A percentile compares a stretch with the other conserved stretches of the same genome.
Conservation (phyloP, 176 grass and related monocot genomes). For the Echinochloa phyllopogon region DNA sequence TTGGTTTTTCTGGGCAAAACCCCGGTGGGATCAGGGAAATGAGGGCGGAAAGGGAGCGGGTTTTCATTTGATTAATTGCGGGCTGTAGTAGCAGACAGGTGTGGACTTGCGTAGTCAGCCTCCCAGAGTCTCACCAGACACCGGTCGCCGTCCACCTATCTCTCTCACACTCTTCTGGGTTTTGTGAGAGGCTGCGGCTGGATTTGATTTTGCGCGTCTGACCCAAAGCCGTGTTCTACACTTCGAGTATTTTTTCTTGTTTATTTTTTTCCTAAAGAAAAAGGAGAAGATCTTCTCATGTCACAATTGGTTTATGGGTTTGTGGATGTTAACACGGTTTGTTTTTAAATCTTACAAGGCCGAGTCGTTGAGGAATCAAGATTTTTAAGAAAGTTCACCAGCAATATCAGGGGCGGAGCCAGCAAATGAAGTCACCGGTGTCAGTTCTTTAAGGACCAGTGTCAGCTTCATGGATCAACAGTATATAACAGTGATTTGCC, state of each 20-base stretch:
- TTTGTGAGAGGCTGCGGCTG: not conserved
- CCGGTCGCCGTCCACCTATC: not conserved
- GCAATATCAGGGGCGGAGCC: too few relatives aligned
- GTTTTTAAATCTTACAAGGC: not conserved
- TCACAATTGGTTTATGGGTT: not conserved
- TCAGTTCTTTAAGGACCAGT: too few relatives aligned
- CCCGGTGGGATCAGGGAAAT: conserved; percentile 33
- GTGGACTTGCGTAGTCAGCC: conserved; percentile 11
- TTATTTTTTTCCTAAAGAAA: not conserved
- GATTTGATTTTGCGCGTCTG: not conserved
- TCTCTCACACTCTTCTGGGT: not conserved
- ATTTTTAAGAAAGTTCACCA: too few relatives aligned
- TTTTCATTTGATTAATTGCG: not conserved
- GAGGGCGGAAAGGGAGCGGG: not conserved
- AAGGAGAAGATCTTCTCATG: not conserved
- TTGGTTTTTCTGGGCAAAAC: conserved; percentile 19
- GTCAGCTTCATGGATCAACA: too few relatives aligned
- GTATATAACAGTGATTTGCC: too few relatives aligned
- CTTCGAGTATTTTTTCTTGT: not conserved
- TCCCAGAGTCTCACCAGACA: conserved; percentile 17
- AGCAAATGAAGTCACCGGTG: too few relatives aligned
- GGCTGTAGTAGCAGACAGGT: not conserved
- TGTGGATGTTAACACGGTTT: not conserved
- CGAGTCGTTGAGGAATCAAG: too few relatives aligned
- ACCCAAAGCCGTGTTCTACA: not conserved